Conservation (phyloP, 1,284 basidiomycete species). For the Microbotryum intermedium region DNA sequence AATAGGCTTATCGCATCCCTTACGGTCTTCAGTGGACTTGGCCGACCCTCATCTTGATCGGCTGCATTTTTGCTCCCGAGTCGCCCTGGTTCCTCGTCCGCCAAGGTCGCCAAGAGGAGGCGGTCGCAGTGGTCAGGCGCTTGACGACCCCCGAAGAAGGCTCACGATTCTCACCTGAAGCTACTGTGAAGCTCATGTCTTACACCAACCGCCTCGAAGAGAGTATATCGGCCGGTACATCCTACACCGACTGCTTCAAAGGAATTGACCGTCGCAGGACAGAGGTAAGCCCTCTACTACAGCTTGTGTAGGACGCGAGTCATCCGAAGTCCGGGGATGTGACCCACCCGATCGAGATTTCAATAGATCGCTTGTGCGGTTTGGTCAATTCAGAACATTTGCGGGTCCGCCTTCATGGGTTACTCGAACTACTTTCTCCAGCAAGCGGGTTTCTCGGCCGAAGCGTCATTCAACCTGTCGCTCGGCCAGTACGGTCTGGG, state of each 20-base stretch:
- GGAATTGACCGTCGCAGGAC: slow-evolving; percentile 43
- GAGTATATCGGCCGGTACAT: slow-evolving; percentile 36
- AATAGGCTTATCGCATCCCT: slow-evolving; percentile 41
- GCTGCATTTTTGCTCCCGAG: slow-evolving; percentile 37
- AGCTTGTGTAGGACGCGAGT: background rate
- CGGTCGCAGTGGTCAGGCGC: slow-evolving; percentile 39
- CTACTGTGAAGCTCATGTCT: slow-evolving; percentile 32
- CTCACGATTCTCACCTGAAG: slow-evolving; percentile 38
- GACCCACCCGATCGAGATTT: too few species aligned
- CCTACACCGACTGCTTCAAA: slow-evolving; percentile 45
- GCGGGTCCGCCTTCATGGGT: slow-evolving; percentile 30
- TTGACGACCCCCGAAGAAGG: slow-evolving; percentile 39
- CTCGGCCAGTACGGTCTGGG: slow-evolving; percentile 41
- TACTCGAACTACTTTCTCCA: slow-evolving; percentile 38
- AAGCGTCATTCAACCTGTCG: slow-evolving; percentile 40
- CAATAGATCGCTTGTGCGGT: slow-evolving; percentile 6
- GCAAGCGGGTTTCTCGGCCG: slow-evolving; percentile 42
- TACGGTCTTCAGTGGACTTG: slow-evolving; percentile 40
- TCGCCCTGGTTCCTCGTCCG: slow-evolving; percentile 46
- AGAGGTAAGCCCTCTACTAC: slow-evolving; percentile 31
- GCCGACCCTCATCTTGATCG: slow-evolving; percentile 36
- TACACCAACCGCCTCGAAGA: slow-evolving; percentile 43
- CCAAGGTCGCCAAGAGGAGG: slow-evolving; percentile 44
- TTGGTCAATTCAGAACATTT: slow-evolving; percentile 31
- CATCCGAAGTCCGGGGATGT: too few species aligned